A percentile compares a stretch with the other conserved stretches of the same genome.
Evolutionary conservation across 148 eudicot genomes (phyloP).

Genomic region (Silene uniflora): DNA sequence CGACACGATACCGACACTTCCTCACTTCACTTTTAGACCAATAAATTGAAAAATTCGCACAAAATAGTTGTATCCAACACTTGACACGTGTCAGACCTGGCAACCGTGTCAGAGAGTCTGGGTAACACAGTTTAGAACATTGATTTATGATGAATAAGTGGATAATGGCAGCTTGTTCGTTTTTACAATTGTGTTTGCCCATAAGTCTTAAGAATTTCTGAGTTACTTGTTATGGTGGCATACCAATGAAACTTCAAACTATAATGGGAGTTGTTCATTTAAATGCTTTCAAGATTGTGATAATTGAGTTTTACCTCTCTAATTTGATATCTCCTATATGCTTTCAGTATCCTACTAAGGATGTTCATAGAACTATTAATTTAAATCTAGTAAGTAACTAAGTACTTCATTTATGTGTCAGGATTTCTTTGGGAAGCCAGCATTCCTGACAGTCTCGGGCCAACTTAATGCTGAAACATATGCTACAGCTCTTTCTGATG

Average conservation of each 20-base stretch:
- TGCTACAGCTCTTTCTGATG: constrained; percentile 99
- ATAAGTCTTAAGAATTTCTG: background rate
- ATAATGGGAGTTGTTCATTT: background rate
- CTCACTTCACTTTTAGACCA: too few relatives aligned
- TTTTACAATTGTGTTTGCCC: background rate
- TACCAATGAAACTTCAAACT: background rate
- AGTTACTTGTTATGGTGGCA: background rate
- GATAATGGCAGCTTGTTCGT: background rate
- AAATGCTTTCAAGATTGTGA: background rate
- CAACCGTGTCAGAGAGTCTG: too few relatives aligned
- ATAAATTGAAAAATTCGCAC: too few relatives aligned
- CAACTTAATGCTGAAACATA: constrained; percentile 99
- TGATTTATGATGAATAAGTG: background rate
- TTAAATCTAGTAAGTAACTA: background rate
- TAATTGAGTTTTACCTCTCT: background rate
- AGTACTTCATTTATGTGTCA: constrained; percentile 30
- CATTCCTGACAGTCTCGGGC: constrained; percentile 94
- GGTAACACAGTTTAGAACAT: too few relatives aligned
- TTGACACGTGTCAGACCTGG: too few relatives aligned
- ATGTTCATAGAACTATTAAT: background rate
- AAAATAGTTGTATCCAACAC: too few relatives aligned
- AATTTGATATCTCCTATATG: background rate
- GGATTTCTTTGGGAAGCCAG: constrained; percentile 98
- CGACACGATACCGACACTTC: too few relatives aligned
- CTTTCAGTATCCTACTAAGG: background rate